Conservation (phyloP, 352 stramenopile genomes). For the Globisporangium uncinulatum region DNA sequence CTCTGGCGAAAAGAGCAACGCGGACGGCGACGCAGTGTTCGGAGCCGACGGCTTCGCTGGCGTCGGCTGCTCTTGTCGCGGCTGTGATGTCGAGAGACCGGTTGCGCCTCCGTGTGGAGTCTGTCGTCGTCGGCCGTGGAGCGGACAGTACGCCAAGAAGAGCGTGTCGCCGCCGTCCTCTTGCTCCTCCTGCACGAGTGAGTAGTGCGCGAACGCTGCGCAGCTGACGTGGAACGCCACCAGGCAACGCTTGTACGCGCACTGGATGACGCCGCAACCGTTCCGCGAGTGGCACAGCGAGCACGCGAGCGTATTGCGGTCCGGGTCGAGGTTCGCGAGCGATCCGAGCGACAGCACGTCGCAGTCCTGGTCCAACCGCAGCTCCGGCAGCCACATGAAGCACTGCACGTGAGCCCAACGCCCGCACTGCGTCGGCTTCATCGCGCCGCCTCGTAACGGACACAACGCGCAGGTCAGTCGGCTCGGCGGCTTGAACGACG, state of each 20-base stretch:
- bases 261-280: constrained; percentile 68
- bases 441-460: constrained; percentile 48
- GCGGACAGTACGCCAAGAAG: constrained; percentile 65
- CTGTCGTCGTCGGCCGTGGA: constrained; percentile 25
- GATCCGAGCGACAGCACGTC: constrained; percentile 36
- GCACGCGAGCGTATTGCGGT: constrained; percentile 60
- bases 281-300: constrained; percentile 62
- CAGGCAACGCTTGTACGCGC: constrained; percentile 64
- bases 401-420: constrained; percentile 83
- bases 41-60: constrained; percentile 2
- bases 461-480: constrained; percentile 52
- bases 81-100: constrained; percentile 18
- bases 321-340: constrained; percentile 42
- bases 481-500: neutral
- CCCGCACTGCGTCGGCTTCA: constrained; percentile 57
- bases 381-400: constrained; percentile 83
- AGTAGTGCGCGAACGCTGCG: constrained; percentile 49
- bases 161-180: constrained; percentile 33
- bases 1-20: constrained; percentile 41
- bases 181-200: constrained; percentile 49
- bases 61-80: neutral
- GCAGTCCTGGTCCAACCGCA: constrained; percentile 35
- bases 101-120: neutral
- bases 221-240: constrained; percentile 80
- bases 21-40: constrained; percentile 34